Evolutionary conservation across 306 rosid genomes (phyloP), one percentile per base, ranked within the genome.

Genomic region (Potentilla sterilis): DNA sequence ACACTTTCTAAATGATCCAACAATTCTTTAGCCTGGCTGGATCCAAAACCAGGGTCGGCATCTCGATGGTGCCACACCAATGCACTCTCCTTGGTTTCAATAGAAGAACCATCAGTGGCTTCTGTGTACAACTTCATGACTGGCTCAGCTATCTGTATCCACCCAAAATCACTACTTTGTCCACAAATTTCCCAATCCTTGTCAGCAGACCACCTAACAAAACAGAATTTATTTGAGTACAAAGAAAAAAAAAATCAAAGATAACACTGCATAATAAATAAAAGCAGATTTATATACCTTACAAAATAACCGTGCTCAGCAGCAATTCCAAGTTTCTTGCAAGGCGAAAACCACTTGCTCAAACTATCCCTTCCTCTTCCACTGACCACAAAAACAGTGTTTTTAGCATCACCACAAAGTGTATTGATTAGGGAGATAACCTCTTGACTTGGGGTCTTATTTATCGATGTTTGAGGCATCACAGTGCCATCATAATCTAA

Each of bases 1-100:
- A 89, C 93, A 70, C 89, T 89, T 82, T 89, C 93, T 22, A 89
- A 84, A 80, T 89, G 93, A 67, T 89, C 93, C 75, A 87, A 77
- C 82, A 89, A 42, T 80, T 89, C 93, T 79, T 89, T 89, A 69
- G 93, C 93, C 76, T 89, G 93, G 81, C 85, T 62, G 67, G 90
- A 85, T 55, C 89, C 93, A 67, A 89, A 89, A 80, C 80, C 86
- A 24, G 91, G 87, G 77, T 89, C 93, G 1, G 93, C 93, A 79
- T 89, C 93, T 21, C 79, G 89, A 77, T 89, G 89, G 75, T 89
- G 93, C 93, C 93, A 89, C 21, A 89, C 93, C 79, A 89, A 64
- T 38, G 89, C 93, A 62, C 91, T 89, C 80, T 87, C 93, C 77
- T 89, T 87, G 13, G 69, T 80, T 80, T 89, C 93, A 66, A 89